phyloP scores from a whole-genome alignment of 495 filamentous ascomycete species.

The Penicillium manginii region DNA sequence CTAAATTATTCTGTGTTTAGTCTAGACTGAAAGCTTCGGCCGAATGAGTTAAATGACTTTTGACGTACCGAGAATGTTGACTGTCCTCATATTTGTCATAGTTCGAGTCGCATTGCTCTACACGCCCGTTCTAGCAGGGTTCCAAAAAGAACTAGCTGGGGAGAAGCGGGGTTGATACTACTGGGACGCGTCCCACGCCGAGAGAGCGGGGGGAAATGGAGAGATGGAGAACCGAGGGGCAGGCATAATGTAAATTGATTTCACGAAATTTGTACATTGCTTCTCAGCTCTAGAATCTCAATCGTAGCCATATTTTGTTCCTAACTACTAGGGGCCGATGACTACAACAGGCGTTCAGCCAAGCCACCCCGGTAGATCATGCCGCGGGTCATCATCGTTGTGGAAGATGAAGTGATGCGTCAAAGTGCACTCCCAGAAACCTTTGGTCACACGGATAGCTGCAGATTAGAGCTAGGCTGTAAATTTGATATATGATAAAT shows the following conservation, averaged over 20 bases:
- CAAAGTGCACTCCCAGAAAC: constrained; percentile 17
- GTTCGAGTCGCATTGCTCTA: too few species aligned
- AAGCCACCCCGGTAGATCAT: neutral
- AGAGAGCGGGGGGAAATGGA: neutral
- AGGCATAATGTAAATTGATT: neutral
- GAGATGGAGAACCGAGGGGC: neutral
- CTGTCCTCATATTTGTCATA: neutral
- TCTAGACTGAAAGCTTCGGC: neutral
- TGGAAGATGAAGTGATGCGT: constrained; percentile 11
- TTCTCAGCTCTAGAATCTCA: neutral
- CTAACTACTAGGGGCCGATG: neutral
- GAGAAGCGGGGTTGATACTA: neutral
- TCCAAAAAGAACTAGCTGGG: neutral
- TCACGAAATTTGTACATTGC: too few species aligned
- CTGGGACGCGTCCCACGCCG: neutral
- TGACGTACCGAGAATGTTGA: neutral
- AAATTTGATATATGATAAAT: too few species aligned
- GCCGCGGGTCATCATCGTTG: constrained; percentile 19
- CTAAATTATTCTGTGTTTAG: neutral
- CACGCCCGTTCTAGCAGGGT: neutral
- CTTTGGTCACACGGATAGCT: constrained; percentile 14
- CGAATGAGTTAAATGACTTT: neutral
- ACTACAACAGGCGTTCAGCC: neutral
- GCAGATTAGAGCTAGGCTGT: too few species aligned
- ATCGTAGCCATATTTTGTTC: neutral